A percentile compares a stretch with the other conserved stretches of the same genome.
phyloP scores from a whole-genome alignment of 1,284 basidiomycete species.

The Cryptococcus jaspeensis region DNA sequence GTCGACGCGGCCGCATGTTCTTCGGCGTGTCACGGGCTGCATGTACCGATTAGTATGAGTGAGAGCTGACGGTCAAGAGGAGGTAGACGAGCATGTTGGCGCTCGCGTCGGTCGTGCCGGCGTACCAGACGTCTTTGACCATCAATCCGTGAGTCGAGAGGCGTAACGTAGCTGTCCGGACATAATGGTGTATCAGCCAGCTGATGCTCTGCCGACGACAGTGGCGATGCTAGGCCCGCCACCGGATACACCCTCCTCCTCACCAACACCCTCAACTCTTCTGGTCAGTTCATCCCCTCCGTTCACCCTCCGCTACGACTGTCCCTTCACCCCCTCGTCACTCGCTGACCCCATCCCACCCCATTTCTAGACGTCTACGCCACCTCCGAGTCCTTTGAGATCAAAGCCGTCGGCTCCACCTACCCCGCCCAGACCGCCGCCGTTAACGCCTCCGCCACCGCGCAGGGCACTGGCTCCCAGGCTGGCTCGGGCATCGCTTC shows the following conservation, averaged over 20 bases:
- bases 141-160: conserved; percentile 32
- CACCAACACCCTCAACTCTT: conserved; percentile 60
- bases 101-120: conserved; percentile 21
- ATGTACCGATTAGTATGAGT: neutral
- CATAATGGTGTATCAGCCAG: neutral
- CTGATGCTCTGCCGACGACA: neutral
- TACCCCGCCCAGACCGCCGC: conserved; percentile 60
- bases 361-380: conserved; percentile 65
- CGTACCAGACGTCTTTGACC: conserved; percentile 30
- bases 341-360: neutral
- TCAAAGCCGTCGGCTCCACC: conserved; percentile 62
- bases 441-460: conserved; percentile 9
- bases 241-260: conserved; percentile 61
- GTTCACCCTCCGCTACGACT: neutral
- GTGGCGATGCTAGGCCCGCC: conserved; percentile 24
- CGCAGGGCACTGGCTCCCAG: conserved; percentile 3
- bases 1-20: neutral
- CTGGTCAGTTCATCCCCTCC: conserved; percentile 53
- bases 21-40: neutral
- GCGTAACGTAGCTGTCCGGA: neutral
- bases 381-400: conserved; percentile 62
- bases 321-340: neutral
- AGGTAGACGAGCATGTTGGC: conserved; percentile 36
- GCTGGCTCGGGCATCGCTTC: conserved; percentile 1
- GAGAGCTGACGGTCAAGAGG: too few species aligned